These are phyloP conservation scores for Neurospora pannonica DNA, from an alignment of 495 filamentous ascomycete genomes.

Conservation along the genomic window DNA sequence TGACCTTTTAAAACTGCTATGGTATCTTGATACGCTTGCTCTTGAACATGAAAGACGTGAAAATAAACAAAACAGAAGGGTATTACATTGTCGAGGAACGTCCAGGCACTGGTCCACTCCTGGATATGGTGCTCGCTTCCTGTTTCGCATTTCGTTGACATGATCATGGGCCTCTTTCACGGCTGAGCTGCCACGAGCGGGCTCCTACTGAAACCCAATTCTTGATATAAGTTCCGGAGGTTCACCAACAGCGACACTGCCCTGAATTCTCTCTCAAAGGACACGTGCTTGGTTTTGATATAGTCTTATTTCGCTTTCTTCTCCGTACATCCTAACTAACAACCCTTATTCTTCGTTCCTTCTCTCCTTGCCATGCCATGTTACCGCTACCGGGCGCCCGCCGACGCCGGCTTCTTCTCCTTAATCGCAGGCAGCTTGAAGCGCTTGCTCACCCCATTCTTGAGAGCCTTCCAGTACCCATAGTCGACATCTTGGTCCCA, in stretches of 20 bases:
- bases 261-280: neutral
- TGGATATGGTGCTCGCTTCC: neutral
- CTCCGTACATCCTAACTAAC: neutral
- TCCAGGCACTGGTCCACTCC: neutral
- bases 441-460: slow-evolving; percentile 50
- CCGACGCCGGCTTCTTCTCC: slow-evolving; percentile 30
- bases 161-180: neutral
- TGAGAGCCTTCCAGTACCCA: slow-evolving; percentile 54
- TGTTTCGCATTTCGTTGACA: neutral
- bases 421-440: slow-evolving; percentile 74
- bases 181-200: neutral
- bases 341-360: slow-evolving; percentile 5
- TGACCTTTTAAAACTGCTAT: neutral
- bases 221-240: neutral
- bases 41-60: neutral
- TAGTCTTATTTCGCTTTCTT: neutral
- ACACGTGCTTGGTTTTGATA: neutral
- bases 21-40: neutral
- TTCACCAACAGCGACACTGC: neutral
- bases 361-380: neutral
- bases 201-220: neutral
- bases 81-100: neutral
- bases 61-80: neutral
- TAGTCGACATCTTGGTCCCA: slow-evolving; percentile 57
- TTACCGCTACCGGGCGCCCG: neutral